Evolutionary conservation across 192 early-diverging fungal species (phyloP).

Genomic region (Backusella psychrophila): DNA sequence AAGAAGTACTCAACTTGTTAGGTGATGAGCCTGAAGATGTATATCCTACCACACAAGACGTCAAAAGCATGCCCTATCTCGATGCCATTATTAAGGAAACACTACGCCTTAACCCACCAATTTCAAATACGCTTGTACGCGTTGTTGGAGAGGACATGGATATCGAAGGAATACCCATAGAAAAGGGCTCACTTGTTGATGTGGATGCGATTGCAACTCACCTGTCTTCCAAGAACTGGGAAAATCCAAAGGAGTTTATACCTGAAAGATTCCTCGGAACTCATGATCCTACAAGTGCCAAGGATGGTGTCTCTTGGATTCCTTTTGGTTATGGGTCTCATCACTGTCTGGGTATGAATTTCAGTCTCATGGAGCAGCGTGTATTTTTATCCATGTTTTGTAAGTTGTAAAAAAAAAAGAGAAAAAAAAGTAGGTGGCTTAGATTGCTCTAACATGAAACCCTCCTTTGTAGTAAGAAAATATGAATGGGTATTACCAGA

Average conservation of each 20-base stretch:
- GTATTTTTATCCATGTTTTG: slow-evolving; percentile 47
- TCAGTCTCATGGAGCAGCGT: slow-evolving; percentile 55
- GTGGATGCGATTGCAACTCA: slow-evolving; percentile 16
- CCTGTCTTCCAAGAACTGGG: slow-evolving; percentile 26
- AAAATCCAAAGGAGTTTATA: slow-evolving; percentile 43
- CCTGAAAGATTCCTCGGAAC: slow-evolving; percentile 46
- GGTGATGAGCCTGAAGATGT: slow-evolving; percentile 52
- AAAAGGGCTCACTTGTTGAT: slow-evolving; percentile 20
- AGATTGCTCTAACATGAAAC: not conserved
- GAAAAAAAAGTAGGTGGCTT: not conserved
- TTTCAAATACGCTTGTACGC: not conserved
- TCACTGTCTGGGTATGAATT: slow-evolving; percentile 64
- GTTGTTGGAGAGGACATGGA: slow-evolving; percentile 18
- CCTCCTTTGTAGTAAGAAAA: slow-evolving; percentile 16
- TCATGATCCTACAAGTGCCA: not conserved
- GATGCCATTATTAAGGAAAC: slow-evolving; percentile 50
- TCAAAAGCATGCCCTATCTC: slow-evolving; percentile 50
- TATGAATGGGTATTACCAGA: slow-evolving; percentile 22
- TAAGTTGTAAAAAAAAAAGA: not conserved
- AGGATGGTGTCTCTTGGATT: slow-evolving; percentile 32
- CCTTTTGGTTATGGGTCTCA: slow-evolving; percentile 62
- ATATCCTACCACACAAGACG: slow-evolving; percentile 46
- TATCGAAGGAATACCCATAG: slow-evolving; percentile 14
- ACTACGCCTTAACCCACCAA: slow-evolving; percentile 15
- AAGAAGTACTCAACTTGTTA: slow-evolving; percentile 48